Conservation (phyloP, 2,329 filamentous ascomycete species). For the Huntiella savannae region DNA sequence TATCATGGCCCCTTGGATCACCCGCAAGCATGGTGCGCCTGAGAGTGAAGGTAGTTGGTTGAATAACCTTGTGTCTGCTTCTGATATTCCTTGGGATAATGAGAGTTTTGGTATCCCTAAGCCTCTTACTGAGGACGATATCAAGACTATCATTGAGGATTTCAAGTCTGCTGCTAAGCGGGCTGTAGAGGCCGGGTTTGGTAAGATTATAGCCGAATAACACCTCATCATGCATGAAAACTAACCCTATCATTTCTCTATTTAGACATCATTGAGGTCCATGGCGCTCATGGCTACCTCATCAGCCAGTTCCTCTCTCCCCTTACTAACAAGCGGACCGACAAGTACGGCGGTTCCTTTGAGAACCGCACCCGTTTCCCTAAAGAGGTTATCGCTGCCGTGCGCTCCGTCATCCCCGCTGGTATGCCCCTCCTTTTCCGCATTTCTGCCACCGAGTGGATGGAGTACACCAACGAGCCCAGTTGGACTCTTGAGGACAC, state of each 20-base stretch:
- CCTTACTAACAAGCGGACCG: slow-evolving; percentile 39
- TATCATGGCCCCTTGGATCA: slow-evolving; percentile 39
- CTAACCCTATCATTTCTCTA: neutral
- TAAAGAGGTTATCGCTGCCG: slow-evolving; percentile 30
- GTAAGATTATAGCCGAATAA: slow-evolving; percentile 11
- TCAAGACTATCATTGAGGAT: slow-evolving; percentile 41
- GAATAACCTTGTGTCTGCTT: slow-evolving; percentile 32
- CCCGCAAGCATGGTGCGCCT: slow-evolving; percentile 30
- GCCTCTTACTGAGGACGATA: slow-evolving; percentile 49
- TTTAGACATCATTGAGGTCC: slow-evolving; percentile 50
- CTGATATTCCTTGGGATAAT: slow-evolving; percentile 36
- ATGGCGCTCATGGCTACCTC: slow-evolving; percentile 48
- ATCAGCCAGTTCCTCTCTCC: slow-evolving; percentile 47
- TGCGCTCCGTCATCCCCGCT: slow-evolving; percentile 32
- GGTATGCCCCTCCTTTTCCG: slow-evolving; percentile 38
- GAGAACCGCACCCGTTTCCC: slow-evolving; percentile 47
- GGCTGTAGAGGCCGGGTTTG: slow-evolving; percentile 47
- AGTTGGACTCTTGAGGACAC: slow-evolving; percentile 51
- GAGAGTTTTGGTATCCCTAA: slow-evolving; percentile 41
- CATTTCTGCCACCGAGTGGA: slow-evolving; percentile 44
- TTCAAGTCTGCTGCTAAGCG: slow-evolving; percentile 41
- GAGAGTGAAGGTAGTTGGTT: slow-evolving; percentile 37
- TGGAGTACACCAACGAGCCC: slow-evolving; percentile 27
- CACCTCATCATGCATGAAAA: neutral
- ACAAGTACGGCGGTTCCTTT: slow-evolving; percentile 45